Conservation (phyloP, 805 yeast species). For the Yarrowia porcina region DNA sequence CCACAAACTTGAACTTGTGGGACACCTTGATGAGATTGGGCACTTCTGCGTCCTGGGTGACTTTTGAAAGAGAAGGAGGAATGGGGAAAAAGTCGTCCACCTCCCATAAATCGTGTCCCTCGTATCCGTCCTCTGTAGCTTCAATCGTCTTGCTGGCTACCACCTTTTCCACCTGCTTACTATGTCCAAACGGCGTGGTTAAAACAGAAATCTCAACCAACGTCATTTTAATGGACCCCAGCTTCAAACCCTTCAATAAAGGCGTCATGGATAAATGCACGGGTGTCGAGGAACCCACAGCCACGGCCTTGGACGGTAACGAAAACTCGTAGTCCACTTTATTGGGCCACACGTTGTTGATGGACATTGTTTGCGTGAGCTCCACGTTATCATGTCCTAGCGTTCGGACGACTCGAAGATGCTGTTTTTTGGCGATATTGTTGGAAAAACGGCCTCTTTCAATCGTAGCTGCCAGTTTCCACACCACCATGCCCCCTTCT, state of each 20-base stretch:
- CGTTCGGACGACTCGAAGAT: conserved; percentile 78
- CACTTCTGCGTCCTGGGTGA: conserved; percentile 86
- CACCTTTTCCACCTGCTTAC: conserved; percentile 55
- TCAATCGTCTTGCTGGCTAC: conserved; percentile 46
- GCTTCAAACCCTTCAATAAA: conserved; percentile 67
- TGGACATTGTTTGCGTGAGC: conserved; percentile 84
- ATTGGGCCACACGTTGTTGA: conserved; percentile 92
- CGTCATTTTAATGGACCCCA: conserved; percentile 69
- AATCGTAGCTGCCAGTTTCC: conserved; percentile 71
- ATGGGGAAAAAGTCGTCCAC: conserved; percentile 55
- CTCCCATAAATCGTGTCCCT: conserved; percentile 67
- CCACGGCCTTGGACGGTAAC: conserved; percentile 82
- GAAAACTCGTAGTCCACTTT: conserved; percentile 87
- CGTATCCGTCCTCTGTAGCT: conserved; percentile 42
- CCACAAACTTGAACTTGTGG: conserved; percentile 79
- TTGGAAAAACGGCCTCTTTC: conserved; percentile 78
- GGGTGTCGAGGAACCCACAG: conserved; percentile 78
- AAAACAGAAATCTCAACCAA: conserved; percentile 64
- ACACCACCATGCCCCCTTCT: conserved; percentile 51
- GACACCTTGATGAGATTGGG: conserved; percentile 70
- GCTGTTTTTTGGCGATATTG: conserved; percentile 63
- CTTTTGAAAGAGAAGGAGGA: conserved; percentile 68
- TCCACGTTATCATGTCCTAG: conserved; percentile 84
- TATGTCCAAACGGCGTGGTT: conserved; percentile 51
- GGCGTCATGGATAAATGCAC: conserved; percentile 74